Percentiles rank a stretch among this genome's conserved stretches.
phyloP scores from a whole-genome alignment of 2,329 filamentous ascomycete genomes.

The Pseudomassariella vexata region DNA sequence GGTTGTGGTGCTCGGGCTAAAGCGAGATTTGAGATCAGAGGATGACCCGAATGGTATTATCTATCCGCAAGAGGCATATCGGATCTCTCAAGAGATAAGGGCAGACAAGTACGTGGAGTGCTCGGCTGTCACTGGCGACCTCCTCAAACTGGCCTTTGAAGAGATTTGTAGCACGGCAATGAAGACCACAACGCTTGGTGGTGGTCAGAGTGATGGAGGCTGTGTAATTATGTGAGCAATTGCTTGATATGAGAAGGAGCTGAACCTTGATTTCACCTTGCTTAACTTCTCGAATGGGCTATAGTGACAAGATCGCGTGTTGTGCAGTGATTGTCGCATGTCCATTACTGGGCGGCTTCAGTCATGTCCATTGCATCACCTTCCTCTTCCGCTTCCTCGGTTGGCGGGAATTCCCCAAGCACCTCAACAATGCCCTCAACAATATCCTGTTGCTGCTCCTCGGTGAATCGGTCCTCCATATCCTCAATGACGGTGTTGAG shows the following conservation, averaged over 20 bases:
- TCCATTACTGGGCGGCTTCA: slow-evolving; percentile 9
- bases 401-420: slow-evolving; percentile 45
- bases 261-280: too few species aligned
- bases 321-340: background rate
- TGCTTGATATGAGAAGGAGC: too few species aligned
- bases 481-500: slow-evolving; percentile 63
- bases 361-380: slow-evolving; percentile 32
- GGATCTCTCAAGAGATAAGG: slow-evolving; percentile 50
- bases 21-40: slow-evolving; percentile 54
- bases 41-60: slow-evolving; percentile 55
- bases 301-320: background rate
- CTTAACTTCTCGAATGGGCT: background rate
- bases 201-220: slow-evolving; percentile 50
- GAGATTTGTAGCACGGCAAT: slow-evolving; percentile 54
- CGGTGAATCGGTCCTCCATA: slow-evolving; percentile 53
- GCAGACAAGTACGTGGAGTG: slow-evolving; percentile 61
- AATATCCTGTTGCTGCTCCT: slow-evolving; percentile 54
- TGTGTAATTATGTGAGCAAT: slow-evolving; percentile 28
- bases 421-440: slow-evolving; percentile 50
- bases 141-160: slow-evolving; percentile 52
- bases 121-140: slow-evolving; percentile 54
- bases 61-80: slow-evolving; percentile 55
- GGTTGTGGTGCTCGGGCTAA: slow-evolving; percentile 52
- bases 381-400: slow-evolving; percentile 25
- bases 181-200: slow-evolving; percentile 36